Conservation (phyloP, 2,329 filamentous ascomycete species). For the Plenodomus tracheiphilus region DNA sequence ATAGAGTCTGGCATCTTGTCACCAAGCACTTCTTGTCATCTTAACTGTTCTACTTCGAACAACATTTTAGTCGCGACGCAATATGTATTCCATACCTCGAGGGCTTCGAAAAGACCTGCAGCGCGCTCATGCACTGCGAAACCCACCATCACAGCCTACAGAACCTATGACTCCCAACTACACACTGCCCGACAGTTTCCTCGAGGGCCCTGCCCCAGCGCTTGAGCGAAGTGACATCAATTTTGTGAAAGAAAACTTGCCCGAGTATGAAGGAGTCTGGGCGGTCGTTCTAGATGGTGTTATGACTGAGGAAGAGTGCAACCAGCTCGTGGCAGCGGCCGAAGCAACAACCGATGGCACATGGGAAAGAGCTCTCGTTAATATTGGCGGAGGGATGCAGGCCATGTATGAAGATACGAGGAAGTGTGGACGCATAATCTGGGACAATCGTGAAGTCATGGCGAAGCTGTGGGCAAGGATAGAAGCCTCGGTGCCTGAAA, state of each 20-base stretch:
- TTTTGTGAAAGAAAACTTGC: constrained; percentile 53
- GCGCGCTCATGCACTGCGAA: not conserved
- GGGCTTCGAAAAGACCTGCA: constrained; percentile 1
- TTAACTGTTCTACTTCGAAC: not conserved
- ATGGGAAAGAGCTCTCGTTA: constrained; percentile 73
- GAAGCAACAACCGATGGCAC: constrained; percentile 38
- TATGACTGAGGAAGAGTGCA: constrained; percentile 66
- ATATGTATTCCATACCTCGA: not conserved
- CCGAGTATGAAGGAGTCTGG: constrained; percentile 58
- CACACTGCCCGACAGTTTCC: constrained; percentile 53
- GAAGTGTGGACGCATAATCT: constrained; percentile 77
- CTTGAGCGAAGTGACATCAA: constrained; percentile 57
- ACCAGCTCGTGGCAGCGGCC: constrained; percentile 31
- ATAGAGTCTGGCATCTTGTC: not conserved
- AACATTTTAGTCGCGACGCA: not conserved
- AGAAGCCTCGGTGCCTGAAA: constrained; percentile 51
- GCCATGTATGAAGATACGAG: constrained; percentile 60
- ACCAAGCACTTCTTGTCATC: not conserved
- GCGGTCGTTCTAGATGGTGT: constrained; percentile 67
- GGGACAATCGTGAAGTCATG: constrained; percentile 66
- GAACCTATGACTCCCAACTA: constrained; percentile 33
- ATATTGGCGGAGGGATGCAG: constrained; percentile 65
- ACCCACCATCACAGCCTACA: not conserved
- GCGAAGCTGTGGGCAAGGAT: constrained; percentile 65
- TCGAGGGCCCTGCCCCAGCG: constrained; percentile 50